Evolutionary conservation across 345 rosid species (phyloP), one percentile per base, ranked within the genome.

Genomic region (Eucalyptus grandis): DNA sequence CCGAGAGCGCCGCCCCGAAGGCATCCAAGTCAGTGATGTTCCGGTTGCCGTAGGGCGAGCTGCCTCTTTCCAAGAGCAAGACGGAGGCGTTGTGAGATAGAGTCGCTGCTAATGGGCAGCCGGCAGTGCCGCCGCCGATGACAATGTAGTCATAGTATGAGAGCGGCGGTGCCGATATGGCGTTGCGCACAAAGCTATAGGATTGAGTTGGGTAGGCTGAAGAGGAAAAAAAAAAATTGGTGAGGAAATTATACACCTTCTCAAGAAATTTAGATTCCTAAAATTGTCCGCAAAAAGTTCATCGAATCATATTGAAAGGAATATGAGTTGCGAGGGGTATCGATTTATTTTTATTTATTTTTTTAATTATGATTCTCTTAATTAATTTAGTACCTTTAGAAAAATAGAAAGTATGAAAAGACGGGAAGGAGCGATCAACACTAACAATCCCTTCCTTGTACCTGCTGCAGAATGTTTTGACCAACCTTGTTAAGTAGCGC

Each of bases 61-160:
- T 91, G 43, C 95, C 95, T 50, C 95, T 90, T 89, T 93, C 95
- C 15, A 93, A 91, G 44, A 93, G 81, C 47, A 93, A 83, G 87
- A 93, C 95, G 5, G 89, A 89, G 14, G 90, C 93, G 6, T 89
- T 91, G 40, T 37, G 85, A 8, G 95, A 93, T 4, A 92, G 92
- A 14, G 95, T 93, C 19, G 95, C 94, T 4, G 94, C 95, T 17
- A 93, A 86, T 7, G 95, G 93, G 37, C 95, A 93, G 27, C 94
- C 95, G 4, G 94, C 90, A 13, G 95, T 93, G 54, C 95, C 95
- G 6, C 95, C 95, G 1, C 95, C 95, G 26, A 93, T 88, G 31
- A 93, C 47, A 43, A 93, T 92, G 90, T 93, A 93, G 88, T 93
- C 95, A 11, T 90, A 91, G 90, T 88, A 86, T 11, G 89, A 58